A percentile compares a stretch with the other conserved stretches of the same genome.
Conservation (phyloP, 345 rosid species). For the Odontarrhena argentea region DNA sequence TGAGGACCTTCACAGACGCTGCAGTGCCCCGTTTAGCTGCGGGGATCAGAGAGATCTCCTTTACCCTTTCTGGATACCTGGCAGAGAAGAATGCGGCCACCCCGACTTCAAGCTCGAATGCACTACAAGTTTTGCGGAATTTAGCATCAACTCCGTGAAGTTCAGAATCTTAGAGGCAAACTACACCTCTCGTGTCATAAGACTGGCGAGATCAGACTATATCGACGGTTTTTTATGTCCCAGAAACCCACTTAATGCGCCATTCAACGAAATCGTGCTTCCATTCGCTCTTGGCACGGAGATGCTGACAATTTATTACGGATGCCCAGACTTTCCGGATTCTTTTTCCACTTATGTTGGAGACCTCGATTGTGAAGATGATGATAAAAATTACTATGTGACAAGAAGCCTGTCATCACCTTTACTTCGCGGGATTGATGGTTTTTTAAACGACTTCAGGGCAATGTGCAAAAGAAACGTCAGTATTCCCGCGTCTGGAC, state of each 20-base stretch:
- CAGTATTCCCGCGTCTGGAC: conserved; percentile 9
- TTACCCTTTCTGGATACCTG: conserved; percentile 40
- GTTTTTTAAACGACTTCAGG: not conserved
- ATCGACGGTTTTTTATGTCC: conserved; percentile 34
- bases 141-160: conserved; percentile 24
- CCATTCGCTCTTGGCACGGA: not conserved
- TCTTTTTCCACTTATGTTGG: not conserved
- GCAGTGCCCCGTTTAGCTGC: conserved; percentile 10
- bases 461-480: conserved; percentile 28
- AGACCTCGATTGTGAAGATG: not conserved
- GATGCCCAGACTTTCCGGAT: conserved; percentile 14
- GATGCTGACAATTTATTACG: conserved; percentile 39
- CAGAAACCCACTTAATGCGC: conserved; percentile 5
- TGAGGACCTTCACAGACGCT: not conserved
- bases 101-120: conserved; percentile 40
- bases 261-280: conserved; percentile 1
- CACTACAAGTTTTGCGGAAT: not conserved
- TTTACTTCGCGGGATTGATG: not conserved
- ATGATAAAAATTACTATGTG: conserved; percentile 13
- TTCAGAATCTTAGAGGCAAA: conserved; percentile 36
- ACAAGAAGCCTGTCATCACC: not conserved
- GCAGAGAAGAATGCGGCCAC: conserved; percentile 39
- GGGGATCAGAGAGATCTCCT: not conserved
- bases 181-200: not conserved
- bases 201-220: conserved; percentile 41